Conservation (phyloP, 2,329 filamentous ascomycete species). For the Beauveria sp. region DNA sequence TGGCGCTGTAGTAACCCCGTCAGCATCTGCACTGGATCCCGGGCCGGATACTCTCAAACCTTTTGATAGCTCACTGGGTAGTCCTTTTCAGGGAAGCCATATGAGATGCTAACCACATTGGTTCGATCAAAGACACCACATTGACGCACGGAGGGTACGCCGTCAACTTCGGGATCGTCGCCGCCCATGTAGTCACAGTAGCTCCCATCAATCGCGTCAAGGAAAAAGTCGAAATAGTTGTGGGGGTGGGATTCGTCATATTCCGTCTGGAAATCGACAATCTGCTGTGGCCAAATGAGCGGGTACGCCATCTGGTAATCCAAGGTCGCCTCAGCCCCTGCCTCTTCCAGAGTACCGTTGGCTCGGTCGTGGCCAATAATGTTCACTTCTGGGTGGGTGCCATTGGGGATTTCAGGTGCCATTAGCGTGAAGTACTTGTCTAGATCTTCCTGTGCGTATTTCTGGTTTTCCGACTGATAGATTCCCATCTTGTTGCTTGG, state of each 20-base stretch:
- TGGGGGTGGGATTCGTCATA: not conserved
- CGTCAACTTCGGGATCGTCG: constrained; percentile 36
- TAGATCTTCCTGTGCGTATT: constrained; percentile 33
- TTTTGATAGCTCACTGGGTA: constrained; percentile 38
- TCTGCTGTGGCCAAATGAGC: constrained; percentile 44
- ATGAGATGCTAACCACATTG: constrained; percentile 33
- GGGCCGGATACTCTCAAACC: not conserved
- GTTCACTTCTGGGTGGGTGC: constrained; percentile 29
- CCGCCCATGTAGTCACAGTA: constrained; percentile 42
- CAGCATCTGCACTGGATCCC: not conserved
- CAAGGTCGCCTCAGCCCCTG: constrained; percentile 35
- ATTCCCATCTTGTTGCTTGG: constrained; percentile 33
- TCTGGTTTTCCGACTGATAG: constrained; percentile 32
- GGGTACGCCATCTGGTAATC: constrained; percentile 42
- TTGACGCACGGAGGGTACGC: constrained; percentile 33
- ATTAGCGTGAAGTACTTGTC: constrained; percentile 27
- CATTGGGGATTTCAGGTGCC: constrained; percentile 27
- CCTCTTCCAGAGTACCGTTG: constrained; percentile 9
- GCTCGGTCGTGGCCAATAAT: constrained; percentile 20
- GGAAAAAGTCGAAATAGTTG: constrained; percentile 23
- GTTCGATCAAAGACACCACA: constrained; percentile 19
- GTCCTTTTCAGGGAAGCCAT: constrained; percentile 39
- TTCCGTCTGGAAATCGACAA: constrained; percentile 30
- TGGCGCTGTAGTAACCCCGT: constrained; percentile 21
- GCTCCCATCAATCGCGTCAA: constrained; percentile 44